phyloP scores from a whole-genome alignment of 176 grass and related monocot genomes.

The Carex cristatella region DNA sequence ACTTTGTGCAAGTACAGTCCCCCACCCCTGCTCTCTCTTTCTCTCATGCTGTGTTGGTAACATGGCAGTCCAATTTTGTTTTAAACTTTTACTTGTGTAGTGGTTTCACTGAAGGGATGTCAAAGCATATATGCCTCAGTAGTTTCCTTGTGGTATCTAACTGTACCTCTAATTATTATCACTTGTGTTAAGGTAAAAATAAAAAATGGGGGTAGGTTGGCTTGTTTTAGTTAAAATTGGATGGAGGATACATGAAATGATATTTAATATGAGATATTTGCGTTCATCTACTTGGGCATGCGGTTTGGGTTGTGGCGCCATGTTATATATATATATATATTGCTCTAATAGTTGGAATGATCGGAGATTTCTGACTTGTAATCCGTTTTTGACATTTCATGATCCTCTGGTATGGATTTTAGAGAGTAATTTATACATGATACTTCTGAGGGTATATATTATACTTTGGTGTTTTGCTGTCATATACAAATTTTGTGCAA shows the following conservation, averaged over 20 bases:
- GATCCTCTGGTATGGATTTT: too few species aligned
- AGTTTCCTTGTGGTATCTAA: neutral
- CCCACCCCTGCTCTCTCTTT: neutral
- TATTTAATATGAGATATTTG: neutral
- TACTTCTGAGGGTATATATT: neutral
- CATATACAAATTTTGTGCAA: neutral
- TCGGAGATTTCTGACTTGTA: too few species aligned
- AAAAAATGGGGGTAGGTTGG: neutral
- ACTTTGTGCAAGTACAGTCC: conserved; percentile 70
- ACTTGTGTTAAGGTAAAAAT: neutral
- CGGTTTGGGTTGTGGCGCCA: too few species aligned
- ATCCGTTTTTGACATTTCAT: too few species aligned
- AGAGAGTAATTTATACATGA: neutral
- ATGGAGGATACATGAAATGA: neutral
- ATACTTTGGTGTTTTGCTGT: neutral
- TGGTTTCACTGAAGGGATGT: neutral
- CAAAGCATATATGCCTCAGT: neutral
- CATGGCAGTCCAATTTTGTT: neutral
- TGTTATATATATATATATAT: too few species aligned
- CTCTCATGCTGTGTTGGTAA: neutral
- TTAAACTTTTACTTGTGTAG: neutral
- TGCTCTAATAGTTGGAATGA: too few species aligned
- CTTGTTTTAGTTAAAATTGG: neutral
- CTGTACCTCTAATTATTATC: neutral
- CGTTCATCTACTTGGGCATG: neutral